Base-by-base conservation (phyloP, 441 rosid species). In the Adansonia gregorii region DNA sequence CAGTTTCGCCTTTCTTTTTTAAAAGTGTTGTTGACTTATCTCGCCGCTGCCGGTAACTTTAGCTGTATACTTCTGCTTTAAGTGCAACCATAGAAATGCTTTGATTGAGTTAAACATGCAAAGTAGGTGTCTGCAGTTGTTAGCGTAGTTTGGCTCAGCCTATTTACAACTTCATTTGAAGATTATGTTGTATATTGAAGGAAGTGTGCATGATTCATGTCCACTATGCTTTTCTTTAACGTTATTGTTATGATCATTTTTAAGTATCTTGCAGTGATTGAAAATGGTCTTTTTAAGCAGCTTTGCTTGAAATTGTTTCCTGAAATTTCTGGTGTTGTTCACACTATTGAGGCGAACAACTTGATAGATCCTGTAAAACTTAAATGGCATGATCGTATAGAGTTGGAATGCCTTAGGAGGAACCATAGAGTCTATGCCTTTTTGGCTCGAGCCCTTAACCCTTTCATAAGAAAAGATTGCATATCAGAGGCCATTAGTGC, bases 341-440 rank as follows among this genome's bases (percentile, higher is more conserved):
- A 61, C 31, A 6, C 24, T 31, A 76, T 75, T 8, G 83, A 78
- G 74, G 60, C 4, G 15, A 54, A 78, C 39, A 51, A 76, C 67
- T 39, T 72, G 66, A 79, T 84, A 49, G 80, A 82, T 69, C 82
- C 87, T 67, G 48, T 76, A 65, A 12, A 46, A 19, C 56, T 48
- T 19, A 65, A n/a, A 22, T 19, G 77, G 68, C 67, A 55, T 52
- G 63, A 73, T 67, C 27, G 65, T 46, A 8, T 24, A 0, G 83
- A 84, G 66, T 80, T 81, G 80, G 80, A 80, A 76, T 73, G 22
- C 66, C 64, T 56, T 39, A 59, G 8, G 77, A 72, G 79, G 75
- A 77, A 75, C 67, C 83, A 80, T 51, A 76, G 78, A 77, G 77
- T 82, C 45, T 82, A 82, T 76, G 85, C 83, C 39, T 82, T 82